These are phyloP conservation scores for Metschnikowia matae DNA, from an alignment of 805 yeast genomes.

Conservation along the genomic window DNA sequence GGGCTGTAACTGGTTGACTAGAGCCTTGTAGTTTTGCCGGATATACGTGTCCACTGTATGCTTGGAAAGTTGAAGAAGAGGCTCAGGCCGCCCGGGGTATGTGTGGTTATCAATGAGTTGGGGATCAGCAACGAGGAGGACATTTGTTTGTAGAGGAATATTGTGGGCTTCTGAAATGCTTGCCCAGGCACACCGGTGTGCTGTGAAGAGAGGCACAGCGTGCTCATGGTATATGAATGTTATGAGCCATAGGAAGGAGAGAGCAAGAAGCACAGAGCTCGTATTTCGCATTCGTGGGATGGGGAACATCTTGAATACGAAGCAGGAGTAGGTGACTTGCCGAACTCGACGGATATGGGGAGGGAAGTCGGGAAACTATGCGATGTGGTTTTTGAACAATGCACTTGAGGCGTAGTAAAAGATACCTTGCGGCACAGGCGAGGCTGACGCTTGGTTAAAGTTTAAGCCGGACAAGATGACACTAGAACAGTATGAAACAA, in stretches of 20 bases:
- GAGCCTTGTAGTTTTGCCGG: constrained; percentile 33
- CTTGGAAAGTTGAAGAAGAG: constrained; percentile 30
- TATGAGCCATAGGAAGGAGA: constrained; percentile 26
- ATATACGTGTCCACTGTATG: constrained; percentile 41
- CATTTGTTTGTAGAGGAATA: constrained; percentile 18
- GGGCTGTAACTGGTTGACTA: constrained; percentile 31
- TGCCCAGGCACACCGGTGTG: constrained; percentile 33
- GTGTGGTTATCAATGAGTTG: constrained; percentile 44
- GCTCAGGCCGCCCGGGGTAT: constrained; percentile 35
- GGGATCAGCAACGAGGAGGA: constrained; percentile 41
- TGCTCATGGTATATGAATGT: constrained; percentile 33
- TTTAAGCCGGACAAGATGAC: neutral
- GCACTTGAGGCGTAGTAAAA: neutral
- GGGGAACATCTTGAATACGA: neutral
- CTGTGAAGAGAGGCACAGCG: constrained; percentile 24
- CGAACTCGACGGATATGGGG: too few species aligned
- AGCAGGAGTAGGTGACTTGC: neutral
- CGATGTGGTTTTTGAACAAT: neutral
- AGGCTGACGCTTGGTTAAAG: neutral
- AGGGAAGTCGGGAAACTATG: neutral
- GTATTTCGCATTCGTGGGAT: constrained; percentile 20
- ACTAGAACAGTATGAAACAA: neutral
- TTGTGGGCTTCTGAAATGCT: neutral
- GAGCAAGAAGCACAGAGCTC: constrained; percentile 24
- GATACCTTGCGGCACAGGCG: neutral